Evolutionary conservation across 2,329 filamentous ascomycete genomes (phyloP), one percentile per base, ranked within the genome.

Genomic region (Colletotrichum acutatum): DNA sequence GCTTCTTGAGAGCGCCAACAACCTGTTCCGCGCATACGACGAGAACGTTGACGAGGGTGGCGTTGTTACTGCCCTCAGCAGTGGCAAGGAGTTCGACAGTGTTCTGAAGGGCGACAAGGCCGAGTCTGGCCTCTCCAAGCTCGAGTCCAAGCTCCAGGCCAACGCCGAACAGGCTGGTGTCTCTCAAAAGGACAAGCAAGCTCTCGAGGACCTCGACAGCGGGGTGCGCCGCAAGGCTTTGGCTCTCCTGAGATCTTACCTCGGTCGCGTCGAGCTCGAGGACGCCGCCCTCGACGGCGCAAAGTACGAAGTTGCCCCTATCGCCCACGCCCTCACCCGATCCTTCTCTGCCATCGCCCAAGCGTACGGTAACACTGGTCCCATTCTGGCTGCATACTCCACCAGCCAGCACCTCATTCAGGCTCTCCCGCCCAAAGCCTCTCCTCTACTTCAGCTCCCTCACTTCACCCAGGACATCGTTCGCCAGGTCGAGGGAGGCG

Each of bases 201-300:
- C 90, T 79, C 87, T 99, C 8, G 91, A 94, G 79, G 91, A 95
- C 76, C 84, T 98, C 72, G 97, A 98, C 62, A 93, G 93, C 76
- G 91, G 92, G 52, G 89, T 91, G 28, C 92, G 94, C 76, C 90
- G 97, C 79, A 98, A 98, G 87, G 92, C 95, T 8, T 87, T 98
- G 57, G 94, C 93, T 63, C 88, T 99, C 69, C 87, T 99, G 19
- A 99, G 97, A 97, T 95, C 97, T 54, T 98, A 99, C 81, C 90
- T 98, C 60, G 94, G 94, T 74, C 93, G 97, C 59, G 87, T 97
- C 68, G 94, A 98, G 78, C 89, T 99, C 28, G 92, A 93, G 56
- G 95, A 98, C 78, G 83, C 89, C 66, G 87, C 89, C 37, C 87
- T 98, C 66, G 93, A 97, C 78, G 91, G 92, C 80, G 91, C 95